Conservation (phyloP, 495 filamentous ascomycete species). For the Penicillium salamii region DNA sequence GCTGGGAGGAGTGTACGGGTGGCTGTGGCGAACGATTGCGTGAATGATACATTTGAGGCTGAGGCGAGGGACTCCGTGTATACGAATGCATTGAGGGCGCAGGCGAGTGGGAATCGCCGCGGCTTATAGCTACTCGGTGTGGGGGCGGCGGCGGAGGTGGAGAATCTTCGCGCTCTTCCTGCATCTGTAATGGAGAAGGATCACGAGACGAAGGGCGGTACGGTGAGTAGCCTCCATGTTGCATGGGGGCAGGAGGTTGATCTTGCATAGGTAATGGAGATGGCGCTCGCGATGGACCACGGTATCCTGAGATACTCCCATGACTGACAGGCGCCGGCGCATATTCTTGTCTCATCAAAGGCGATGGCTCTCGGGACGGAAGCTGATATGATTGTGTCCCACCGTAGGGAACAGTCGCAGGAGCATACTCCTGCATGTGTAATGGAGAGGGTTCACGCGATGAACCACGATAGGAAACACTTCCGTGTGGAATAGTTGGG, state of each 20-base stretch:
- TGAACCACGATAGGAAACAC: conserved; percentile 16
- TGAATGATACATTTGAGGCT: conserved; percentile 2
- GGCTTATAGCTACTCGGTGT: conserved; percentile 34
- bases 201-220: neutral
- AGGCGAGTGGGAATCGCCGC: conserved; percentile 5
- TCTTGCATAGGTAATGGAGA: conserved; percentile 14
- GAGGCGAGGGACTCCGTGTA: conserved; percentile 5
- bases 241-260: conserved; percentile 15
- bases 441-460: conserved; percentile 8
- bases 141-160: conserved; percentile 44
- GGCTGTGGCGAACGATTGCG: conserved; percentile 7
- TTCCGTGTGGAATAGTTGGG: conserved; percentile 18
- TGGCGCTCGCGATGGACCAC: neutral
- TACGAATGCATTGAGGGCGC: conserved; percentile 9
- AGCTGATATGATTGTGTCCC: conserved; percentile 23
- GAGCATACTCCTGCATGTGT: conserved; percentile 14
- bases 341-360: conserved; percentile 18
- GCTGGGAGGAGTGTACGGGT: neutral
- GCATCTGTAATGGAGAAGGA: conserved; percentile 15
- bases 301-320: neutral
- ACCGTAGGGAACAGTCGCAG: conserved; percentile 16
- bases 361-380: conserved; percentile 2
- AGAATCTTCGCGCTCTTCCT: conserved; percentile 41
- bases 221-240: conserved; percentile 20
- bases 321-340: neutral